Percentiles rank a stretch among this genome's conserved stretches.
Evolutionary conservation across 164 flowering plant genomes (phyloP).

Genomic region (Liriodendron chinense): DNA sequence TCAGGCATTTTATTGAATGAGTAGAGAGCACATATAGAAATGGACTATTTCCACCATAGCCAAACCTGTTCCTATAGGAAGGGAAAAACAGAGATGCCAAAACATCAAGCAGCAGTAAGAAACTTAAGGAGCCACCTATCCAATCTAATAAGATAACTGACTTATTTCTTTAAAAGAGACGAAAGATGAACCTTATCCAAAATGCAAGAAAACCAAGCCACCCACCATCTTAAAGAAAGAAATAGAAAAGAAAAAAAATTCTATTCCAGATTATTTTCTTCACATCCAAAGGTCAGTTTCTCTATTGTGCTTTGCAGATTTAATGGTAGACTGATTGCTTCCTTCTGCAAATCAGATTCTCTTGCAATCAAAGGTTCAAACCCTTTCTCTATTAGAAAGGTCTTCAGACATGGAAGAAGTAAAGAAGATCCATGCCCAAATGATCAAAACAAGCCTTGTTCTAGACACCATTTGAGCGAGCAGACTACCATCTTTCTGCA

Average conservation of each 20-base stretch:
- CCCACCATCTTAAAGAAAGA: no score
- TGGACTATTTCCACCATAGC: no score
- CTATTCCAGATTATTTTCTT: background rate
- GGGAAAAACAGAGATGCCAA: no score
- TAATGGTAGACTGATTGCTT: no score
- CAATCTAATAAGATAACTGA: no score
- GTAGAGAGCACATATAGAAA: no score
- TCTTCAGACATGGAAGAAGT: slow-evolving; percentile 43
- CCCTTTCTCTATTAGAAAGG: slow-evolving; percentile 30
- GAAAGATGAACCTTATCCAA: background rate
- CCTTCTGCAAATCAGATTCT: background rate
- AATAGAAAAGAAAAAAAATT: background rate
- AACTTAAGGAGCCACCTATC: no score
- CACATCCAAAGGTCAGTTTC: background rate
- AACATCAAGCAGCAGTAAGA: no score
- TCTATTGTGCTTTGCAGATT: no score
- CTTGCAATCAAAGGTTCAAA: slow-evolving; percentile 22
- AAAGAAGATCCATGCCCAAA: slow-evolving; percentile 42
- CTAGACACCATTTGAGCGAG: slow-evolving; percentile 17
- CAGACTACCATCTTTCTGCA: slow-evolving; percentile 24
- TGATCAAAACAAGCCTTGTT: slow-evolving; percentile 33
- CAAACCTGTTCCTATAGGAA: no score
- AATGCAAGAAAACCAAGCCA: background rate
- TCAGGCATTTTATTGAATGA: no score
- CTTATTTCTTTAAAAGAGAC: no score